phyloP scores from a whole-genome alignment of 495 filamentous ascomycete species.

The Aspergillus haitiensis region DNA sequence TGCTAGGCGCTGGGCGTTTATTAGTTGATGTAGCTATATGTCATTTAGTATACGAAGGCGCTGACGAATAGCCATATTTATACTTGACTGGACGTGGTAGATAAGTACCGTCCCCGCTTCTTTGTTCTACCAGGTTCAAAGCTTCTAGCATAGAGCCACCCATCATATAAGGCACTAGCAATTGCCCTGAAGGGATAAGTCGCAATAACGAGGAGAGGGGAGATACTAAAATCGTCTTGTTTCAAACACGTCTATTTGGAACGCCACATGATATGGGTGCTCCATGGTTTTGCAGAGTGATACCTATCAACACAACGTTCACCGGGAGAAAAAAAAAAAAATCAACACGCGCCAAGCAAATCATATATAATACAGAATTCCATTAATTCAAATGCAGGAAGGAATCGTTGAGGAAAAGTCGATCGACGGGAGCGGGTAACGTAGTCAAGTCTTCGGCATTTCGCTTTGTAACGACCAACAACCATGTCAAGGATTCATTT shows the following conservation, averaged over 20 bases:
- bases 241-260: conserved; percentile 18
- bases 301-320: conserved; percentile 4
- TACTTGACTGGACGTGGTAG: too few species aligned
- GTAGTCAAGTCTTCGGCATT: background rate
- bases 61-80: too few species aligned
- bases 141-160: too few species aligned
- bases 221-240: background rate
- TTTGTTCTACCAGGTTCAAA: too few species aligned
- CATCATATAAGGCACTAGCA: too few species aligned
- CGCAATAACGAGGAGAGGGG: background rate
- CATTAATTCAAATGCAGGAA: conserved; percentile 20
- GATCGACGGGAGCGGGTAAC: background rate
- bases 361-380: conserved; percentile 29
- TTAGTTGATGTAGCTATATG: too few species aligned
- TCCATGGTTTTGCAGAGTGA: background rate
- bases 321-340: background rate
- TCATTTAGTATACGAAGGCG: too few species aligned
- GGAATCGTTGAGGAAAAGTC: conserved; percentile 13
- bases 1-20: too few species aligned
- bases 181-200: too few species aligned
- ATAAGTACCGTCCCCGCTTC: too few species aligned
- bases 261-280: conserved; percentile 18
- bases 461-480: conserved; percentile 8
- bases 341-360: conserved; percentile 19
- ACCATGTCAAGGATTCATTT: conserved; percentile 18